A percentile compares a stretch with the other conserved stretches of the same genome.
Evolutionary conservation across 495 filamentous ascomycete species (phyloP).

Genomic region (Talaromyces wortmannii): DNA sequence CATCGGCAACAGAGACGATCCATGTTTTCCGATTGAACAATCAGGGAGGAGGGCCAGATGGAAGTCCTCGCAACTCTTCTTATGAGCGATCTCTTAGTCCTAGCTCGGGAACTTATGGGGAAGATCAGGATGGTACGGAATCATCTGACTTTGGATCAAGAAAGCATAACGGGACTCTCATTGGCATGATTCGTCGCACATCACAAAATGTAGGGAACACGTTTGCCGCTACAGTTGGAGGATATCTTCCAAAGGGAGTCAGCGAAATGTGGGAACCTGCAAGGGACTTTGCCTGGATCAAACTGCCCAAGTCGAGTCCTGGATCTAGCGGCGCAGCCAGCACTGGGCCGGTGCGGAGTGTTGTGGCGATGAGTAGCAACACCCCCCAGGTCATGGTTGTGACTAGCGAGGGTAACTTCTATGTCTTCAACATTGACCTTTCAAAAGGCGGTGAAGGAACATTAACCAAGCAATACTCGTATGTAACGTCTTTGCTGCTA

Average conservation of each 20-base stretch:
- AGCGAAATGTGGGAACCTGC: conserved; percentile 97
- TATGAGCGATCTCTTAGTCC: conserved; percentile 33
- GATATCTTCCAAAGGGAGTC: conserved; percentile 84
- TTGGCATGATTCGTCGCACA: conserved; percentile 89
- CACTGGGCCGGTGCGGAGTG: conserved; percentile 58
- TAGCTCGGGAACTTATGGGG: conserved; percentile 26
- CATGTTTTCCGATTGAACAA: conserved; percentile 81
- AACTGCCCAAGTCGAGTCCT: conserved; percentile 62
- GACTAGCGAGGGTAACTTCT: conserved; percentile 90
- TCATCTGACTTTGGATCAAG: conserved; percentile 26
- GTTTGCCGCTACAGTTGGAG: conserved; percentile 80
- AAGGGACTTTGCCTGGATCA: conserved; percentile 93
- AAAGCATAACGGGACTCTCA: conserved; percentile 61
- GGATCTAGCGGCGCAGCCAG: conserved; percentile 28
- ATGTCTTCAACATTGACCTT: conserved; percentile 90
- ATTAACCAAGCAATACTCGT: conserved; percentile 85
- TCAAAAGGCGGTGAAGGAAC: conserved; percentile 93
- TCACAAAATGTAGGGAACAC: conserved; percentile 91
- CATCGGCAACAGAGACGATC: conserved; percentile 93
- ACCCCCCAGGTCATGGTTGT: conserved; percentile 97
- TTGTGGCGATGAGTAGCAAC: conserved; percentile 91
- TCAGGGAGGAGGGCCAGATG: conserved; percentile 23
- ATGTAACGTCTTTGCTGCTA: conserved; percentile 22
- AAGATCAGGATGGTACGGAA: conserved; percentile 30
- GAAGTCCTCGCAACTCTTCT: conserved; percentile 18